phyloP scores from a whole-genome alignment of 768 basidiomycete genomes.

The Solioccasus polychromus region DNA sequence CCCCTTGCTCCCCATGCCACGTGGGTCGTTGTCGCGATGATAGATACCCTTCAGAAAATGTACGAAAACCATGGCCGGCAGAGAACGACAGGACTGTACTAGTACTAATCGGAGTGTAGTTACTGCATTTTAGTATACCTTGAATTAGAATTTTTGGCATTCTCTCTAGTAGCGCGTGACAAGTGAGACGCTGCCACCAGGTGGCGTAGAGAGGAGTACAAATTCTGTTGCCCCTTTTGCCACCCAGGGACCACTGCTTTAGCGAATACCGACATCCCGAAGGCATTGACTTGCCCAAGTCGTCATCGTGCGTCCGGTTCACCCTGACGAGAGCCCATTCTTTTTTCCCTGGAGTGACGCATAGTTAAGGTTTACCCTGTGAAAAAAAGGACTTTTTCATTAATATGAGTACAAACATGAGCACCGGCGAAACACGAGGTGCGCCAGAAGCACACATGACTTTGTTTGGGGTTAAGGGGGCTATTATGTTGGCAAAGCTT shows the following conservation, averaged over 20 bases:
- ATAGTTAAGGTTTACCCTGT: constrained; percentile 21
- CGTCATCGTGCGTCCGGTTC: constrained; percentile 9
- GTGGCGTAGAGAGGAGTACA: constrained; percentile 19
- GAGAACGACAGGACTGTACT: constrained; percentile 31
- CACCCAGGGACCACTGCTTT: constrained; percentile 22
- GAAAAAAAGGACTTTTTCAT: constrained; percentile 10
- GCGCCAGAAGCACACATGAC: constrained; percentile 26
- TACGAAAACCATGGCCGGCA: constrained; percentile 28
- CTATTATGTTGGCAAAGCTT: constrained; percentile 1
- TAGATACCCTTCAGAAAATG: constrained; percentile 31
- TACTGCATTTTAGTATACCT: constrained; percentile 33
- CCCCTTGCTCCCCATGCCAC: constrained; percentile 12
- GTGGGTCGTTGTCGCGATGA: constrained; percentile 31
- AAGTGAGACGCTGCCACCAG: background rate
- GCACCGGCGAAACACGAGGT: constrained; percentile 23
- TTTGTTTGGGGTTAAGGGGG: constrained; percentile 24
- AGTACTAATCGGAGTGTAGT: constrained; percentile 31
- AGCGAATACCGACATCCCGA: constrained; percentile 17
- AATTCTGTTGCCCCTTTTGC: constrained; percentile 11
- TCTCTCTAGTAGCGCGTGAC: background rate
- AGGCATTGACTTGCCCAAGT: constrained; percentile 1
- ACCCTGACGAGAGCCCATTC: constrained; percentile 15
- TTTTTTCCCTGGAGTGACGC: constrained; percentile 15
- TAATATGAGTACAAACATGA: constrained; percentile 4
- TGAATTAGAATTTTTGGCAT: constrained; percentile 34